Evolutionary conservation across 1,139 yeast species (phyloP), one percentile per base, ranked within the genome.

Genomic region (Saccharomyces hybrid): DNA sequence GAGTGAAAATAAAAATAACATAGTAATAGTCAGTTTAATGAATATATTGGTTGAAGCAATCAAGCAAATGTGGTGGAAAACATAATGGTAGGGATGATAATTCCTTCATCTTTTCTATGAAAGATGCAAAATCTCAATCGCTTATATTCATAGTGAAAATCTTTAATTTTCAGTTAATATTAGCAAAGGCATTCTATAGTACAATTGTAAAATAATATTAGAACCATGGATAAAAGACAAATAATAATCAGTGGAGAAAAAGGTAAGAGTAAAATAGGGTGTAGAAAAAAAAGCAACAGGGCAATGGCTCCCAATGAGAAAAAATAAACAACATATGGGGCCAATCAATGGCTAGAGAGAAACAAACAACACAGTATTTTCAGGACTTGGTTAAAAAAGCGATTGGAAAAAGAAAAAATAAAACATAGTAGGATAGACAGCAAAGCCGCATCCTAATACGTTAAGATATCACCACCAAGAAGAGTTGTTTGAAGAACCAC

Each of bases 401-500:
- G 41, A 50, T 47, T 26, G 32, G 41, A 46, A 28, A 26, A 25
- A 13, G 23, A 44, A 48, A 50, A 44, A 48, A 48, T 11, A 51
- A n/a, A 8, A 11, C 11, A 38, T 31, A 26, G n/a, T 26, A 27
- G 27, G 26, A 27, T 11, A 23, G 16, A 23, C 1, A 16, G 13
- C 20, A 48, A 23, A 14, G 34, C 31, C 20, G n/a, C 29, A 27
- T 49, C 51, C 44, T 16, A 38, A 13, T 20, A 20, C 25, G 25
- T 2, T 13, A 8, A 3, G 1, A 38, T 58, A 53, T 64, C 64
- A 62, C 70, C 68, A 59, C 67, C 66, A 57, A 47, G 61, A 59
- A 41, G 62, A 56, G 52, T 55, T 61, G 54, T 64, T 56, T 52
- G 67, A 57, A 46, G 23, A 20, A 20, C 74, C 64, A 61, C 67